These are phyloP conservation scores for Leishmania tarentolae DNA, from an alignment of 208 protist genomes.

Conservation along the genomic window DNA sequence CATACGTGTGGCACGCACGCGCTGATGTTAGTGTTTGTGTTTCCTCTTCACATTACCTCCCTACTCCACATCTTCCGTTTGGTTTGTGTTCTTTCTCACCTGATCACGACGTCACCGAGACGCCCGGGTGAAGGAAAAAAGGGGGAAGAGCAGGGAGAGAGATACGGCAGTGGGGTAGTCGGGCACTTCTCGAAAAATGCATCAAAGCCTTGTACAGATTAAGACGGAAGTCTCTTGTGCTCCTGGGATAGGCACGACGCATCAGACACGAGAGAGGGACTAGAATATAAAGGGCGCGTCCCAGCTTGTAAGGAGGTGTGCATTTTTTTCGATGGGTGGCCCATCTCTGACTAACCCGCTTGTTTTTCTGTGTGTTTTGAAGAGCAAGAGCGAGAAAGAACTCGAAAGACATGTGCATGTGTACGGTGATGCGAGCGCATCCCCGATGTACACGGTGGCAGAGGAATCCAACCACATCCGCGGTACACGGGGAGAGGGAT, in stretches of 20 bases:
- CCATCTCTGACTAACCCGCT: background rate
- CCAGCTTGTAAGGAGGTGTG: background rate
- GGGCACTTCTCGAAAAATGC: no score
- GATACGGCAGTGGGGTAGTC: no score
- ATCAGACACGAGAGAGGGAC: background rate
- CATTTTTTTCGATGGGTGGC: background rate
- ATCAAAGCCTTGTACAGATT: background rate
- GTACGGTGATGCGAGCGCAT: background rate
- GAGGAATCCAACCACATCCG: background rate
- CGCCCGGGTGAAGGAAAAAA: background rate
- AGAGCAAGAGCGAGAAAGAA: background rate
- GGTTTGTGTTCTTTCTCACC: background rate
- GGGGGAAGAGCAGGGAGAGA: no score
- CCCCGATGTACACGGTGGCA: background rate
- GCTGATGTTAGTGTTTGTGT: no score
- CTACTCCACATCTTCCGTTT: background rate
- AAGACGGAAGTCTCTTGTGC: background rate
- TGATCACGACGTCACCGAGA: background rate
- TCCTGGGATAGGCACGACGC: background rate
- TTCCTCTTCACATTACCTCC: background rate
- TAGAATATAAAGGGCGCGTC: background rate
- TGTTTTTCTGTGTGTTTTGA: background rate
- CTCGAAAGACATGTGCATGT: background rate
- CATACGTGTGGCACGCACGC: background rate
- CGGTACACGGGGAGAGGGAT: background rate